Percentiles rank a stretch among this genome's conserved stretches.
phyloP scores from a whole-genome alignment of 352 stramenopile species.

The Achlya hypogyna region DNA sequence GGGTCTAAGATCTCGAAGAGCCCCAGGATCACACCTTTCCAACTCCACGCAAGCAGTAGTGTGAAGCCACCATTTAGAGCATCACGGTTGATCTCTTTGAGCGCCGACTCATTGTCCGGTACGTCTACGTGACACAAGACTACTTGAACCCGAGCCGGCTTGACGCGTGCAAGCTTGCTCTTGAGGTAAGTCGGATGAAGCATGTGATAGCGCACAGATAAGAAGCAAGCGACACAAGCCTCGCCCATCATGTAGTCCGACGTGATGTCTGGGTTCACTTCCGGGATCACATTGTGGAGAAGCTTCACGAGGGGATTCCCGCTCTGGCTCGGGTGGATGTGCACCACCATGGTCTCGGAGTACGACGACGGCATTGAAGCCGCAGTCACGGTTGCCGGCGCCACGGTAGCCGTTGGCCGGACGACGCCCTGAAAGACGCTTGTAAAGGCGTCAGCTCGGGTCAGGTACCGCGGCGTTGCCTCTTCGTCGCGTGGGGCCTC shows the following conservation, averaged over 20 bases:
- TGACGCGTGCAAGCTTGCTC: conserved; percentile 84
- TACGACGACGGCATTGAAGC: background rate
- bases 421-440: conserved; percentile 11
- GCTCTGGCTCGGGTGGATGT: conserved; percentile 80
- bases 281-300: conserved; percentile 88
- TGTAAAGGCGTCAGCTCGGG: conserved; percentile 9
- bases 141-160: conserved; percentile 81
- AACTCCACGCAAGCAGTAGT: conserved; percentile 90
- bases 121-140: conserved; percentile 94
- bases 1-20: too few relatives aligned
- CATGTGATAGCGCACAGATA: conserved; percentile 85
- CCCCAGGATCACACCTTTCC: conserved; percentile 24
- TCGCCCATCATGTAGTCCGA: conserved; percentile 93
- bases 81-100: conserved; percentile 91
- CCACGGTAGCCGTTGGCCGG: background rate
- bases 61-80: conserved; percentile 88
- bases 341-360: conserved; percentile 33
- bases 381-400: background rate
- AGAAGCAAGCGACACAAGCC: conserved; percentile 52
- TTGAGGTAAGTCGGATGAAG: conserved; percentile 87
- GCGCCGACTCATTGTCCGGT: conserved; percentile 87
- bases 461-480: background rate
- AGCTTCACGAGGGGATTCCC: conserved; percentile 91
- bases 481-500: background rate
- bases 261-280: conserved; percentile 85